Conservation (phyloP, 2,329 filamentous ascomycete species). For the Venturia nashicola region DNA sequence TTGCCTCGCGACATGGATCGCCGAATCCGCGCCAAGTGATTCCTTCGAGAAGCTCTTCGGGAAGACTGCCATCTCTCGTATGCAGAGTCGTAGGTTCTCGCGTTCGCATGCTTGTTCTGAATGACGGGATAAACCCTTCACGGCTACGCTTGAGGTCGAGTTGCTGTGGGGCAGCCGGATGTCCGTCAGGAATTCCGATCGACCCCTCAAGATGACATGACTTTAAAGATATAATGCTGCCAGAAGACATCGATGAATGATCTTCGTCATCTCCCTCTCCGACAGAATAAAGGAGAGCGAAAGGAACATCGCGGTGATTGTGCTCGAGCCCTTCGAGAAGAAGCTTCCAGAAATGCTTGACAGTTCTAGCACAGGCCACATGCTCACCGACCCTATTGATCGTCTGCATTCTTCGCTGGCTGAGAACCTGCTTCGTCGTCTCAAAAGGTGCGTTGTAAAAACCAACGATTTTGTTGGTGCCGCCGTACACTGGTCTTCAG, state of each 20-base stretch:
- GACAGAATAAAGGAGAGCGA: slow-evolving; percentile 8
- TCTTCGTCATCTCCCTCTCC: slow-evolving; percentile 7
- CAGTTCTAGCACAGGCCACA: slow-evolving; percentile 16
- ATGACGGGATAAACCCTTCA: slow-evolving; percentile 21
- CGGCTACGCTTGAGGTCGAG: slow-evolving; percentile 14
- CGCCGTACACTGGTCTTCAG: slow-evolving; percentile 23
- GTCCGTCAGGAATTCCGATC: slow-evolving; percentile 4
- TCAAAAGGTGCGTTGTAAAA: slow-evolving; percentile 24
- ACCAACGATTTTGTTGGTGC: slow-evolving; percentile 20
- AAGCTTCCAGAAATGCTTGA: slow-evolving; percentile 34
- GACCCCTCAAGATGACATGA: slow-evolving; percentile 8
- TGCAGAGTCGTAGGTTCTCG: slow-evolving; percentile 12
- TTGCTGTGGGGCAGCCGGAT: slow-evolving; percentile 9
- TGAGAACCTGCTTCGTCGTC: slow-evolving; percentile 26
- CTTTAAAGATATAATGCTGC: slow-evolving; percentile 6
- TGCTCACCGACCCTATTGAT: slow-evolving; percentile 26
- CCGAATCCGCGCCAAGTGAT: slow-evolving; percentile 22
- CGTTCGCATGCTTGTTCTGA: slow-evolving; percentile 22
- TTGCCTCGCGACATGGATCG: slow-evolving; percentile 21
- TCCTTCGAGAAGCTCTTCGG: slow-evolving; percentile 13
- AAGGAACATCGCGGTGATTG: slow-evolving; percentile 7
- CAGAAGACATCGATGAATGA: slow-evolving; percentile 7
- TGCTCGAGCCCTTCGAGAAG: slow-evolving; percentile 6
- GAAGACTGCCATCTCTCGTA: slow-evolving; percentile 8
- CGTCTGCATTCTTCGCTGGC: slow-evolving; percentile 23